phyloP scores from a whole-genome alignment of 805 yeast genomes.

The Candida ficus region DNA sequence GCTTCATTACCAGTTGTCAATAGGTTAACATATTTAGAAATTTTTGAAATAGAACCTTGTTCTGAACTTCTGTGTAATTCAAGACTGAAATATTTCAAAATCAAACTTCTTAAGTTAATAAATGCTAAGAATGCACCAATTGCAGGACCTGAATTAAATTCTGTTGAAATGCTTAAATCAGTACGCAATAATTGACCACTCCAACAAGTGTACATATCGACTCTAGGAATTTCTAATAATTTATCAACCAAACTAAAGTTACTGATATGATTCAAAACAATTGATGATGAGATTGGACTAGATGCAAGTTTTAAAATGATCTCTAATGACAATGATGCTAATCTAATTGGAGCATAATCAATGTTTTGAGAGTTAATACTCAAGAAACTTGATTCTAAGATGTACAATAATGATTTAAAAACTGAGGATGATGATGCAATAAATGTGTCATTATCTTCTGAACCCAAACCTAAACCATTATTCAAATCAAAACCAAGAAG shows the following conservation, averaged over 20 bases:
- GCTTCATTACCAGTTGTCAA: constrained; percentile 48
- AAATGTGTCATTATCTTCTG: constrained; percentile 40
- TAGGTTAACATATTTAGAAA: constrained; percentile 44
- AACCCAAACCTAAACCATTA: constrained; percentile 46
- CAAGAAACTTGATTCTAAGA: constrained; percentile 44
- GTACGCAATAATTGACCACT: constrained; percentile 39
- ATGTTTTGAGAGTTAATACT: constrained; percentile 36
- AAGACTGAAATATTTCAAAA: constrained; percentile 61
- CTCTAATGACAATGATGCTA: constrained; percentile 56
- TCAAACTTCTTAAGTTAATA: constrained; percentile 51
- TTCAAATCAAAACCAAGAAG: constrained; percentile 66
- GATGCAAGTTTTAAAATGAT: constrained; percentile 58
- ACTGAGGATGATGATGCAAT: constrained; percentile 51
- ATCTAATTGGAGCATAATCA: constrained; percentile 48
- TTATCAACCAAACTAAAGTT: constrained; percentile 45
- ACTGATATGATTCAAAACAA: constrained; percentile 50
- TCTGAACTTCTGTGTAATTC: constrained; percentile 60
- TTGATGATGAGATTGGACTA: constrained; percentile 46
- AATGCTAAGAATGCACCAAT: constrained; percentile 57
- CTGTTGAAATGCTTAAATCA: constrained; percentile 28
- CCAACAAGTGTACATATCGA: constrained; percentile 56
- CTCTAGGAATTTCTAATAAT: constrained; percentile 45
- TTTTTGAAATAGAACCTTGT: constrained; percentile 44
- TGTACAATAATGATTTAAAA: constrained; percentile 45
- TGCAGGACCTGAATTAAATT: constrained; percentile 28